Evolutionary conservation across 1,284 basidiomycete genomes (phyloP).

Genomic region (Ceraceosorus guamensis): DNA sequence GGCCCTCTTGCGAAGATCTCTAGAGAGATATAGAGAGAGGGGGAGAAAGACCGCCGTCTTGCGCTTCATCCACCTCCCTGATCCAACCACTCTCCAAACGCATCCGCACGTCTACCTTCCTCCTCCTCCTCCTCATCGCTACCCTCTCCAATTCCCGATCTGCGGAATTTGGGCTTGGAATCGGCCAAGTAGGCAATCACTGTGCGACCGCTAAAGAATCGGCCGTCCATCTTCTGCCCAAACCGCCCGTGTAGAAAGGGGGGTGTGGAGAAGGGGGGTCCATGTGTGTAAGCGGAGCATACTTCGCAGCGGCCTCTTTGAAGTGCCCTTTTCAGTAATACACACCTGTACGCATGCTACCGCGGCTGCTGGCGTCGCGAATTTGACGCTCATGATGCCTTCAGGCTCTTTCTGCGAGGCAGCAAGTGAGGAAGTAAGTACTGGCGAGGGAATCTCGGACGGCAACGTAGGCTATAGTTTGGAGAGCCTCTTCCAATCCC

Average conservation of each 20-base stretch:
- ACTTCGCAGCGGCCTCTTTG: not conserved
- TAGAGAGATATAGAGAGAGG: too few relatives aligned
- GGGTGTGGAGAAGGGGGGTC: not conserved
- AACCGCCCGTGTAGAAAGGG: too few relatives aligned
- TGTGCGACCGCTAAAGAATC: constrained; percentile 79
- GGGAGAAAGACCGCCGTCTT: too few relatives aligned
- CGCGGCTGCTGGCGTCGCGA: constrained; percentile 76
- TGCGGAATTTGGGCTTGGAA: constrained; percentile 73
- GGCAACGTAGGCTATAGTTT: not conserved
- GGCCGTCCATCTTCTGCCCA: constrained; percentile 90
- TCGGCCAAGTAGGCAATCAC: constrained; percentile 73
- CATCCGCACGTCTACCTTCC: constrained; percentile 10
- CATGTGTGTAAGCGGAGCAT: not conserved
- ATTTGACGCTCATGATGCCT: constrained; percentile 93
- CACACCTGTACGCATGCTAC: constrained; percentile 77
- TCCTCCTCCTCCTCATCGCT: constrained; percentile 17
- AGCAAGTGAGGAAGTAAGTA: not conserved
- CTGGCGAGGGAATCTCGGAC: not conserved
- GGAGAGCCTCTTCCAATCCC: not conserved
- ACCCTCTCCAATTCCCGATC: constrained; percentile 55
- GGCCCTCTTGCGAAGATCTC: too few relatives aligned
- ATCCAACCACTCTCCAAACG: constrained; percentile 33
- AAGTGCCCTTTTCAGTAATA: constrained; percentile 31
- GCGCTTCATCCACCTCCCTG: too few relatives aligned
- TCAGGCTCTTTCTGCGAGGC: constrained; percentile 72